Base-by-base conservation (phyloP, 768 basidiomycete species). In the Tylopilus plumbeoviolaceoides region DNA sequence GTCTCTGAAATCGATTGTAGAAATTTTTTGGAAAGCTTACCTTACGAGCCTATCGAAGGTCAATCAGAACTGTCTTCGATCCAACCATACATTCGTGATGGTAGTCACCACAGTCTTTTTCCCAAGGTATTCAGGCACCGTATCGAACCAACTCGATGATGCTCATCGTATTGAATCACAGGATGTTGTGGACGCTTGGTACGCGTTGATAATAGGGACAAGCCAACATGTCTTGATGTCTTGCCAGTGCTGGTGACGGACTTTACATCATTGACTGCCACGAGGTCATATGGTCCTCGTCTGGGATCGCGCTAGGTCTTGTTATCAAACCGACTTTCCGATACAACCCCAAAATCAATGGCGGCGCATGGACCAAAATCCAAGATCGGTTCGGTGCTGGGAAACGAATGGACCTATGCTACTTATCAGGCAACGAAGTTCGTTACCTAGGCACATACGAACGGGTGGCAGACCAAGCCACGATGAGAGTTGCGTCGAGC, bases 371-470 rank as follows among this genome's bases (percentile, higher is more conserved):
- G 68, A 47, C 27, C n/a, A 54, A 54, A 41, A 2, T 54, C 17
- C 9, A 48, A 25, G 39, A 49, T 12, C 4, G 14, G 28, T 63
- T 68, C 15, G 42, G 48, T 14, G 35, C 47, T 33, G 57, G 50
- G 33, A 48, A 57, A 41, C 56, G 25, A 23, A 47, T 67, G 54
- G 67, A 65, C 33, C 23, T 63, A 11, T 67, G 56, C 47, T 56
- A n/a, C 45, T 18, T 52, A 33, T 47, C 42, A 9, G 15, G 44
- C 20, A 49, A 51, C 2, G 43, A 10, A 21, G 44, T 35, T 36
- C 46, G 54, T 30, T 67, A 67, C 45, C 36, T 69, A 17, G 66
- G 66, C 8, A 67, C 63, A 31, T 67, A 67, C 47, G 61, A 69
- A 53, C 46, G 65, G 28, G 46, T 53, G 28, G 56, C 53, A 48